Evolutionary conservation across 139 green algal genomes (phyloP), one percentile per base, ranked within the genome.

Genomic region (Chlamydomonas sphaeroides): DNA sequence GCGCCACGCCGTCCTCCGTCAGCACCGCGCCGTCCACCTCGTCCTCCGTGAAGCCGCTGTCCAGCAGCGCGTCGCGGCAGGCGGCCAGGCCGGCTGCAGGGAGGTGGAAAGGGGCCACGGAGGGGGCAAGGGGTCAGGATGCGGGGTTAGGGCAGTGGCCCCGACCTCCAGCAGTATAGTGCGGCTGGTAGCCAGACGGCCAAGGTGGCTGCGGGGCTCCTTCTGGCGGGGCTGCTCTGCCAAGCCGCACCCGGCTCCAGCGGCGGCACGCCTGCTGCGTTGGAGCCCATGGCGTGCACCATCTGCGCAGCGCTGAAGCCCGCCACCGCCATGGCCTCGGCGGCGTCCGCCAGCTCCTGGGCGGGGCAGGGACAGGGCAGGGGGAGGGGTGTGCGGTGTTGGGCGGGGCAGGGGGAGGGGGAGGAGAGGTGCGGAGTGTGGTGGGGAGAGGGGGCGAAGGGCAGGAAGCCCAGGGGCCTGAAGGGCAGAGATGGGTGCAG

Each of bases 21-120:
- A 80, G 72, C 25, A 80, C 72, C 32, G 39, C 57, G 38, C 63
- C 72, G 38, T 56, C 56, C 72, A 80, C 56, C 56, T 80, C 72
- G 10, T 68, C 72, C 14, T 39, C 38, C 0, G 38, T 61, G 53
- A 80, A 80, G 36, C 72, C 72, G 56, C 57, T 56, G 23, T 56
- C 38, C 28, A 80, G 56, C 39, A 80, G 57, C 26, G 72, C 72
- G n/a, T 80, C 56, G 25, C 57, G 72, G 32, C 56, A 68, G 25
- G 72, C 30, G 0, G 41, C 36, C 56, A 80, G 23, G 1, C 38
- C 56, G 38, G 72, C 72, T 80, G 72, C 10, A 35, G 26, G 28
- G 39, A 30, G 36, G 25, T 30, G 26, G 38, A 23, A 35, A 25
- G 6, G 38, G 10, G 23, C 39, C 38, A 36, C 18, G 45, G 56